A percentile compares a stretch with the other conserved stretches of the same genome.
These are phyloP conservation scores for Kickxella alabastrina DNA, from an alignment of 192 early-diverging fungal species.

Conservation along the genomic window DNA sequence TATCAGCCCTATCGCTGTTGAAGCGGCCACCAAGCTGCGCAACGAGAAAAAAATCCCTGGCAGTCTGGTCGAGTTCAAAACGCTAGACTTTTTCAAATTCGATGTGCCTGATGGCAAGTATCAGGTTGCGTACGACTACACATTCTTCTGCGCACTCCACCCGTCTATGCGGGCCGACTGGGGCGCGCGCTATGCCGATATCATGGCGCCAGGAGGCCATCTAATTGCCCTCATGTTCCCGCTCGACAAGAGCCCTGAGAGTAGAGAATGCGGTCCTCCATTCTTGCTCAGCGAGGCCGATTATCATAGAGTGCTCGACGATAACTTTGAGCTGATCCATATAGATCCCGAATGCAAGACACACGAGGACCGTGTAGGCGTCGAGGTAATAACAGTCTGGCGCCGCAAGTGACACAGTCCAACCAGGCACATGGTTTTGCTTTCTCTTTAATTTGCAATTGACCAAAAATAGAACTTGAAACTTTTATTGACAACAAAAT, in stretches of 20 bases:
- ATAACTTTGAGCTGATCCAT: constrained; percentile 62
- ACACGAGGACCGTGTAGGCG: constrained; percentile 53
- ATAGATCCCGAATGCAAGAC: constrained; percentile 57
- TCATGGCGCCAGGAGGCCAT: constrained; percentile 63
- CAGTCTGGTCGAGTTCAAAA: constrained; percentile 53
- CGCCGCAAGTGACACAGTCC: constrained; percentile 25
- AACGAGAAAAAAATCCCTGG: constrained; percentile 24
- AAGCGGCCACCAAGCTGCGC: constrained; percentile 53
- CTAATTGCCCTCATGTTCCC: constrained; percentile 80
- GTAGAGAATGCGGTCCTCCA: constrained; percentile 68
- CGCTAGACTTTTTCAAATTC: constrained; percentile 73
- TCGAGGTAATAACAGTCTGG: constrained; percentile 68
- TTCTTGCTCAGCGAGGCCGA: constrained; percentile 61
- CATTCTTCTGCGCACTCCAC: constrained; percentile 79
- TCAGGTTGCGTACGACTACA: constrained; percentile 80
- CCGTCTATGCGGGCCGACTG: constrained; percentile 60
- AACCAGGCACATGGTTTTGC: background rate
- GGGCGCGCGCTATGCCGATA: constrained; percentile 61
- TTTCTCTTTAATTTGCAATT: background rate
- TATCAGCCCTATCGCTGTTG: constrained; percentile 62
- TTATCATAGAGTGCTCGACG: constrained; percentile 57
- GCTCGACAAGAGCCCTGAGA: constrained; percentile 45
- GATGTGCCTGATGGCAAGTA: constrained; percentile 53
- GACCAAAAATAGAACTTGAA: no score
- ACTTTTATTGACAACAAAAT: background rate